Base-by-base conservation (phyloP, 208 protist genomes). In the Trichomonas gallinae region DNA sequence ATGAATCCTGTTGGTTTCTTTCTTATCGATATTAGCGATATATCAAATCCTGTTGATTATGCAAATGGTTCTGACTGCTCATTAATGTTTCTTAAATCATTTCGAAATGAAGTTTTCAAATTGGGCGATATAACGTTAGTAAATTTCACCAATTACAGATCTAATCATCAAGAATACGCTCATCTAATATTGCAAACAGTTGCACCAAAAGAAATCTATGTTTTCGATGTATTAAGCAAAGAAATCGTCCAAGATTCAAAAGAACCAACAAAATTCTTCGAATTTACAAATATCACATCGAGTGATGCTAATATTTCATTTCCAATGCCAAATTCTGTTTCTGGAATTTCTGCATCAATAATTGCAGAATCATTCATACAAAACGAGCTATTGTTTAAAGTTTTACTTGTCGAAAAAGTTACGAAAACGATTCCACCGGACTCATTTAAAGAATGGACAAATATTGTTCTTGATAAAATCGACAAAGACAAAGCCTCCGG, bases 41-140 rank as follows among this genome's bases (percentile, higher is more conserved):
- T 93, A 34, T 48, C 36, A 26, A 93, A 93, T 38, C 40, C 87
- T 17, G 46, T 93, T 38, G 87, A 93, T 38, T 93, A 51, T 51
- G 40, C 87, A 51, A 93, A 93, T 51, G 87, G 87, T 34, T 15
- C 2, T 21, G 87, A 93, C 0, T 42, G 40, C 2, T 34, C 1
- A 21, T 38, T 42, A 15, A 48, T 48, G 31, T 93, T 93, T 38
- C 3, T 93, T 38, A 38, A 42, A 34, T 93, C 87, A 26, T 51
- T 58, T 93, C 9, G 87, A 38, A 93, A 93, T 51, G 87, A 93
- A 93, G 87, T 93, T 38, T 93, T 93, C 26, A 93, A 93, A 51
- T 36, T 48, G 36, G 44, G 44, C 3, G 44, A 93, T 38, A 44
- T 93, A 4, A 93, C 87, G 17, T 38, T 93, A 34, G 15, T 93